Percentiles rank a stretch among this genome's conserved stretches.
Evolutionary conservation across 2,329 filamentous ascomycete genomes (phyloP).

Genomic region (Aspergillus sp.): DNA sequence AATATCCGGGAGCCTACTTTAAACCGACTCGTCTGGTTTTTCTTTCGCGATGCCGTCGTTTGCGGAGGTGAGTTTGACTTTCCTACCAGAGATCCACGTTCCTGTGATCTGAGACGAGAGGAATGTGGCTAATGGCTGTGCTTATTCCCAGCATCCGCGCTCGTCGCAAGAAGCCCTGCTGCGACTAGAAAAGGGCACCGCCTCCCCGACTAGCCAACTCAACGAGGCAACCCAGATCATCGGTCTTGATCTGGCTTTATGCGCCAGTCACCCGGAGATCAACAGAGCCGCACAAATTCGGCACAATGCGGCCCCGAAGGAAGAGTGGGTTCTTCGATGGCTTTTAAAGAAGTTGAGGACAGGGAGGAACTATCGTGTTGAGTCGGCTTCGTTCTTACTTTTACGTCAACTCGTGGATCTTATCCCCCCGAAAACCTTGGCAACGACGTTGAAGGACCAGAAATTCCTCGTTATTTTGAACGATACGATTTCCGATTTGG

Average conservation of each 20-base stretch:
- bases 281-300: slow-evolving; percentile 16
- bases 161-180: slow-evolving; percentile 40
- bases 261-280: slow-evolving; percentile 25
- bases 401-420: slow-evolving; percentile 59
- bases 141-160: slow-evolving; percentile 26
- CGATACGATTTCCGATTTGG: slow-evolving; percentile 55
- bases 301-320: slow-evolving; percentile 38
- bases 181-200: slow-evolving; percentile 39
- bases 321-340: slow-evolving; percentile 64
- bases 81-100: not conserved
- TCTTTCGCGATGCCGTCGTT: slow-evolving; percentile 27
- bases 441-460: slow-evolving; percentile 63
- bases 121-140: not conserved
- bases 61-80: slow-evolving; percentile 33
- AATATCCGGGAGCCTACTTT: slow-evolving; percentile 1
- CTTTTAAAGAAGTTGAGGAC: slow-evolving; percentile 54
- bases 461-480: slow-evolving; percentile 62
- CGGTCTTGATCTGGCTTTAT: slow-evolving; percentile 31
- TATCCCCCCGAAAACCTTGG: slow-evolving; percentile 63
- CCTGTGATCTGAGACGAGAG: not conserved
- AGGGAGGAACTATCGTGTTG: slow-evolving; percentile 36
- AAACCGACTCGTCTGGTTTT: slow-evolving; percentile 8
- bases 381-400: slow-evolving; percentile 45
- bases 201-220: slow-evolving; percentile 32
- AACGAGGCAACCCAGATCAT: slow-evolving; percentile 39